These are phyloP conservation scores for Phoma sp. DNA, from an alignment of 2,329 filamentous ascomycete genomes.

Conservation along the genomic window DNA sequence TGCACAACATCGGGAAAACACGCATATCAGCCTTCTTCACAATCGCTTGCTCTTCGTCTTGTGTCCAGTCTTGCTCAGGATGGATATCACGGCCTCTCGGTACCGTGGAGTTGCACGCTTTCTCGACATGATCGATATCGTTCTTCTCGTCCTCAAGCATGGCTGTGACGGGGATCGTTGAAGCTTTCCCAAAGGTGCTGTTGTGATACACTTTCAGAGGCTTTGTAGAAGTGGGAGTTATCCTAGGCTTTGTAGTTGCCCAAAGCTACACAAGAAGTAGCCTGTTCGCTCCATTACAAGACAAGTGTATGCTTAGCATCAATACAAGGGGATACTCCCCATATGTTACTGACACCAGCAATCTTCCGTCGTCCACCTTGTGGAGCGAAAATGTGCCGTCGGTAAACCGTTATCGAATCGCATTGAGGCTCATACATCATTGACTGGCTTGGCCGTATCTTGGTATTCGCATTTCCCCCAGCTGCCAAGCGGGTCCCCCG, in stretches of 20 bases:
- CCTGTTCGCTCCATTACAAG: not conserved
- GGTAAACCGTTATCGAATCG: not conserved
- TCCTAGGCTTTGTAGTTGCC: slow-evolving; percentile 1
- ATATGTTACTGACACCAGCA: not conserved
- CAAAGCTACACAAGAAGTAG: not conserved
- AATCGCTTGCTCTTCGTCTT: slow-evolving; percentile 38
- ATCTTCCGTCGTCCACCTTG: not conserved
- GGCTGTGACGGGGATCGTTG: not conserved
- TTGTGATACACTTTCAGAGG: too few species aligned
- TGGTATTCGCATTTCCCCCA: not conserved
- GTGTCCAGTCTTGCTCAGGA: slow-evolving; percentile 35
- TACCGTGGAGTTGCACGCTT: slow-evolving; percentile 10
- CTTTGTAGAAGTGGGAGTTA: not conserved
- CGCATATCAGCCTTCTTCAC: slow-evolving; percentile 40
- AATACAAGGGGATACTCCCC: not conserved
- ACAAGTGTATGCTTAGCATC: not conserved
- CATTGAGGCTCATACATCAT: not conserved
- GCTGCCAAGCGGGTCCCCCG: slow-evolving; percentile 11
- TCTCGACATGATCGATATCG: slow-evolving; percentile 21
- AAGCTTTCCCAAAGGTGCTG: not conserved
- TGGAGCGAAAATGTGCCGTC: not conserved
- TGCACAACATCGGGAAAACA: slow-evolving; percentile 44
- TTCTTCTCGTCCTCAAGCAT: slow-evolving; percentile 19
- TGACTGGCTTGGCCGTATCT: slow-evolving; percentile 4
- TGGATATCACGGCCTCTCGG: slow-evolving; percentile 1